phyloP scores from a whole-genome alignment of 2,329 filamentous ascomycete species.

The Aspergillus sp. region DNA sequence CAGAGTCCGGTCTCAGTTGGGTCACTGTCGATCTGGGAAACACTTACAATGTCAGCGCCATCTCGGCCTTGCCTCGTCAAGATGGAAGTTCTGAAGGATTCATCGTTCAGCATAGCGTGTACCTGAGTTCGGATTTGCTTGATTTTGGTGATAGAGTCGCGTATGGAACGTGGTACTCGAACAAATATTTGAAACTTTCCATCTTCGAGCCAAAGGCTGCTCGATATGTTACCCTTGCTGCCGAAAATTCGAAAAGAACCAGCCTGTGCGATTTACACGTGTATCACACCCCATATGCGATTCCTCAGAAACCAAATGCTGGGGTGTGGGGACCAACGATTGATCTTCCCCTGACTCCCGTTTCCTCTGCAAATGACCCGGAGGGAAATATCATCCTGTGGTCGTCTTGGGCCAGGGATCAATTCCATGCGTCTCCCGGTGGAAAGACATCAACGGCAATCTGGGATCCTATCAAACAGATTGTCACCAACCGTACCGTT shows the following conservation, averaged over 20 bases:
- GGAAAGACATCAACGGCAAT: slow-evolving; percentile 12
- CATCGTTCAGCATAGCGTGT: slow-evolving; percentile 12
- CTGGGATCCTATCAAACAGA: slow-evolving; percentile 4
- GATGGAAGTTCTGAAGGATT: slow-evolving; percentile 4
- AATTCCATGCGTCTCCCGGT: slow-evolving; percentile 9
- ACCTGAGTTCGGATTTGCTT: slow-evolving; percentile 2
- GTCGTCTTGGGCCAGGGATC: slow-evolving; percentile 12
- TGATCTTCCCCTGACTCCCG: slow-evolving; percentile 22
- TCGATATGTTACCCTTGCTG: slow-evolving; percentile 11
- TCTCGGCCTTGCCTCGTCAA: slow-evolving; percentile 11
- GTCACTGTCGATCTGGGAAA: slow-evolving; percentile 11
- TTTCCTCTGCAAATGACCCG: no score
- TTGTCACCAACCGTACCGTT: slow-evolving; percentile 9
- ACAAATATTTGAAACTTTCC: slow-evolving; percentile 13
- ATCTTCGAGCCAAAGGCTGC: slow-evolving; percentile 11
- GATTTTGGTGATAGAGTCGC: slow-evolving; percentile 13
- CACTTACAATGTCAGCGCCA: slow-evolving; percentile 9
- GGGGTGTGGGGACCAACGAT: slow-evolving; percentile 23
- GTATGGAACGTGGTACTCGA: slow-evolving; percentile 15
- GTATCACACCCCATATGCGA: slow-evolving; percentile 7
- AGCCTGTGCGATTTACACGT: slow-evolving; percentile 8
- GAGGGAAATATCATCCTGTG: slow-evolving; percentile 12
- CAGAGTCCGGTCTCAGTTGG: no score
- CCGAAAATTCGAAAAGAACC: slow-evolving; percentile 10
- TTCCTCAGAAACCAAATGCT: slow-evolving; percentile 7